Conservation (phyloP, 257 asterid species). For the Cynanchum wilfordii region DNA sequence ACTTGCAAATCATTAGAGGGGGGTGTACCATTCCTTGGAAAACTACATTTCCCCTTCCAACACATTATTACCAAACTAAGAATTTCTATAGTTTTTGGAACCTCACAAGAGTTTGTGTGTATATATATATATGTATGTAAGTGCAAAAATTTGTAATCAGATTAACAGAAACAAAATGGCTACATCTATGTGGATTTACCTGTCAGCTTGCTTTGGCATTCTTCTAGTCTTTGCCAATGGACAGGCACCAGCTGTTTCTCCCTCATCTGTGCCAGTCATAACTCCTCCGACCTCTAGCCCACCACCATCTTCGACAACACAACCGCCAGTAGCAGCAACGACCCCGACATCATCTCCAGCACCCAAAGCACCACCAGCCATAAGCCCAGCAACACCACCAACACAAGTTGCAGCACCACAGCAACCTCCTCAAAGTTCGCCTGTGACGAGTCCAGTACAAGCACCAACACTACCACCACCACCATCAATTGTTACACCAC, state of each 20-base stretch:
- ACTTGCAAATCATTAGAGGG: slow-evolving; percentile 21
- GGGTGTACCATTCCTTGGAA: slow-evolving; percentile 31
- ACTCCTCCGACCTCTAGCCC: slow-evolving; percentile 34
- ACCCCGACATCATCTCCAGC: slow-evolving; percentile 47
- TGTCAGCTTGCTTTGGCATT: slow-evolving; percentile 48
- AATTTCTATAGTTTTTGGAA: background rate
- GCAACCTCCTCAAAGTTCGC: slow-evolving; percentile 45
- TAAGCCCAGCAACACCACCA: slow-evolving; percentile 46
- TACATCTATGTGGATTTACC: slow-evolving; percentile 31
- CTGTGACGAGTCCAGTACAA: slow-evolving; percentile 49
- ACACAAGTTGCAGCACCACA: slow-evolving; percentile 45
- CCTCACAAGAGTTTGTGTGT: slow-evolving; percentile 18
- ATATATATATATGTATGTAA: slow-evolving; percentile 7
- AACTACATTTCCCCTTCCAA: slow-evolving; percentile 35
- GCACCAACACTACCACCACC: slow-evolving; percentile 40
- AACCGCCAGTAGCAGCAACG: slow-evolving; percentile 34
- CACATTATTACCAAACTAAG: slow-evolving; percentile 46
- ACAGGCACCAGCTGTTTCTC: slow-evolving; percentile 84
- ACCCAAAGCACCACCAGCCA: slow-evolving; percentile 27
- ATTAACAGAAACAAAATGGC: slow-evolving; percentile 50
- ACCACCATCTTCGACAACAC: slow-evolving; percentile 28
- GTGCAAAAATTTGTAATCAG: slow-evolving; percentile 18
- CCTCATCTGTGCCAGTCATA: slow-evolving; percentile 34
- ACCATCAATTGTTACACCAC: slow-evolving; percentile 25
- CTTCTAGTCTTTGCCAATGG: slow-evolving; percentile 47